Evolutionary conservation across 495 filamentous ascomycete species (phyloP), one percentile per base, ranked within the genome.

Genomic region (Neurospora sp.): DNA sequence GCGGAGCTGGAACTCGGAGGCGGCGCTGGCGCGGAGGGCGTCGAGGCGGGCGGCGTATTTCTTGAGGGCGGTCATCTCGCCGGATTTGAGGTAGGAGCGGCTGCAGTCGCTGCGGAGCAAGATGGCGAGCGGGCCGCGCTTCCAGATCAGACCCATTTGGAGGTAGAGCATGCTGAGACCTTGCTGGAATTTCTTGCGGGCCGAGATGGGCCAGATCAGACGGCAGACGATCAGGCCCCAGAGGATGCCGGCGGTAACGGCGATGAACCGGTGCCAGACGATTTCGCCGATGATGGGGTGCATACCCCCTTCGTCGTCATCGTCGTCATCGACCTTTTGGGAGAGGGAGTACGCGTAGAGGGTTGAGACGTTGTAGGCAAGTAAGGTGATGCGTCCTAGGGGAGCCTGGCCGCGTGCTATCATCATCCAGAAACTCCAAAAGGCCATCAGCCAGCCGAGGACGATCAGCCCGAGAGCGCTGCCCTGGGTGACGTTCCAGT

Each of bases 361-460:
- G 16, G 93, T 93, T 7, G 93, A 95, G n/a, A 99, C 88, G 78
- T 99, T 99, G 85, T 98, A 99, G 8, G 95, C 97, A 53, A 99
- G 88, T 81, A 96, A 87, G 73, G 93, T 93, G 79, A 97, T 98
- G 61, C 96, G 89, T 35, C 94, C 96, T 84, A 98, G 91, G 0
- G 96, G 93, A 3, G 93, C 94, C 81, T 96, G 93, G 45, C 91
- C 91, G 79, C 88, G 88, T 40, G 88, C 94, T 38, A 98, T 81
- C 72, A 97, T 97, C 72, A 98, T 89, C 81, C 94, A 97, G 75
- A 95, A 94, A 61, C 91, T 94, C 81, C 90, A 91, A 20, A 94
- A 85, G 0, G 92, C 89, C 78, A 98, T 90, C 0, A 93, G 73
- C 88, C 91, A 93, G 31, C 96, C 94, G 53, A 94, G 85, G 70